Evolutionary conservation across 257 asterid genomes (phyloP), one percentile per base, ranked within the genome.

Genomic region (Capsicum rhomboideum): DNA sequence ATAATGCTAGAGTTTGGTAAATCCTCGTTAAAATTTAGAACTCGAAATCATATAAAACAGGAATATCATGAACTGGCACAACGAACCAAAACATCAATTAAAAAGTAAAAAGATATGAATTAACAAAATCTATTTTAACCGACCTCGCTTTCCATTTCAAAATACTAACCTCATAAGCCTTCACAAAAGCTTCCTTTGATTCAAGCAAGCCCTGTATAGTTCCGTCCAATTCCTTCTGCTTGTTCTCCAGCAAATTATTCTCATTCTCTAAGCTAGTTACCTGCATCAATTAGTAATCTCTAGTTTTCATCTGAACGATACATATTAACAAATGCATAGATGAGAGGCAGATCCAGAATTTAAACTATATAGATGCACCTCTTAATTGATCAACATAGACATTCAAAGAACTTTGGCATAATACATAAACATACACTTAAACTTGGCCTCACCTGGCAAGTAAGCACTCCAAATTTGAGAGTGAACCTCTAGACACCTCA

Each of bases 151-250:
- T 23, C 9, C 69, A 61, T 61, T 61, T 21, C 23, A 80, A 40
- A 49, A 75, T 40, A 34, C 80, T 81, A 78, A 90, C 92, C 92
- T 90, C 90, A 86, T 90, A 90, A n/a, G 82, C 87, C 67, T 88
- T 87, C 50, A 69, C 67, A 79, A 90, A 90, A 81, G 83, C 64
- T 14, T 90, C 90, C 26, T 82, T 88, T 37, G 91, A 90, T 78
- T 85, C 90, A 37, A 90, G 84, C 56, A 88, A 74, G 82, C 59
- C 84, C 67, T 82, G 49, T 56, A 90, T 81, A 42, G 88, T 86
- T 83, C 80, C 92, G 52, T 85, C 84, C 88, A 88, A 42, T 59
- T 88, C 91, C 84, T 82, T 88, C 86, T 84, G 89, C 84, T 68
- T 85, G 80, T 79, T 85, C 84, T 90, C 91, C 64, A 90, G 90